These are phyloP conservation scores for Azolla pinnata DNA, from an alignment of 75 land plant species.

Conservation along the genomic window DNA sequence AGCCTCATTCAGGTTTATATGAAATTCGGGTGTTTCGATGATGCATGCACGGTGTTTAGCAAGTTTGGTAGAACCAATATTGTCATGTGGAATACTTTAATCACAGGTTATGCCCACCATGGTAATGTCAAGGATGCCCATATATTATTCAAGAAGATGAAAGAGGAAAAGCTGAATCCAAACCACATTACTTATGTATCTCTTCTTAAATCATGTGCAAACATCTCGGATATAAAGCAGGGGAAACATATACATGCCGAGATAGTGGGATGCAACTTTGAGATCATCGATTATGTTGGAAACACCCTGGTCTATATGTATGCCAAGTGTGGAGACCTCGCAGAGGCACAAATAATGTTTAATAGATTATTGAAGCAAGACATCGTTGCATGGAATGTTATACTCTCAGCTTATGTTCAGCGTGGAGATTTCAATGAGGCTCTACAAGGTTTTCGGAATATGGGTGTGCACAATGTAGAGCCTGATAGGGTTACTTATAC, in stretches of 20 bases:
- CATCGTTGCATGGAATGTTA: constrained; percentile 14
- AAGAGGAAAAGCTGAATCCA: not conserved
- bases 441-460: constrained; percentile 4
- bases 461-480: not conserved
- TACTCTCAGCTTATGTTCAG: constrained; percentile 6
- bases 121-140: not conserved
- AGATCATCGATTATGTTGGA: not conserved
- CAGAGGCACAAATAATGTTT: constrained; percentile 9
- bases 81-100: constrained; percentile 5
- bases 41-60: constrained; percentile 26
- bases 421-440: constrained; percentile 3
- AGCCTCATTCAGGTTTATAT: constrained; percentile 45
- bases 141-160: not conserved
- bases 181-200: not conserved
- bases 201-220: constrained; percentile 1
- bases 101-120: constrained; percentile 2
- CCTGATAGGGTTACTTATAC: constrained; percentile 3
- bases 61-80: constrained; percentile 5
- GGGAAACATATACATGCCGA: not conserved
- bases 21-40: constrained; percentile 22
- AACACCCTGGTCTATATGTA: constrained; percentile 12
- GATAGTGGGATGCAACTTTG: not conserved
- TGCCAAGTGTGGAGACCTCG: constrained; percentile 11
- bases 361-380: constrained; percentile 4
- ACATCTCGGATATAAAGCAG: not conserved